Base-by-base conservation (phyloP, 495 filamentous ascomycete genomes). In the Aspergillus heteromorphus region DNA sequence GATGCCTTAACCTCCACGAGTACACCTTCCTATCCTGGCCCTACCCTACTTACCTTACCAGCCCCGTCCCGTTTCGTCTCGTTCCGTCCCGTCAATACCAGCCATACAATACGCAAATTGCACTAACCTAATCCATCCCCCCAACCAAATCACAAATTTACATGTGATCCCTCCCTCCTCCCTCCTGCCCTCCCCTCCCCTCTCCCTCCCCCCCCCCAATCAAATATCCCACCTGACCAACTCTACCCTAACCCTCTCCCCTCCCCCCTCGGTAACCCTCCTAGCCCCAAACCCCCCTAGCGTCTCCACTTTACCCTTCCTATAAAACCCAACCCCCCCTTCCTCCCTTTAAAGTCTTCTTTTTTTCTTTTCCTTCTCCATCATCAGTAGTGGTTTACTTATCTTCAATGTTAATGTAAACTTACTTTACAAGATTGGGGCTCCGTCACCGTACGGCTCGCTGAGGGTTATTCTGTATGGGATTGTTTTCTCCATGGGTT, bases 371-470 rank as follows among this genome's bases (percentile, higher is more conserved):
- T 65, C 54, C 63, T 70, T 73, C 65, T 62, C 43, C 62, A 77
- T 77, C 74, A 77, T 77, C 74, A 77, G 74, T 76, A 76, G 73
- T 63, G 73, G 73, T 76, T 76, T 76, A 76, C 73, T 67, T 71
- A 58, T 48, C 70, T 59, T 61, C 53, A 62, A 63, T 55, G 53
- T 55, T 49, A 57, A 66, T 73, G 64, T 73, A 73, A 74, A 73
- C 63, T n/a, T n/a, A n/a, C 64, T 61, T 57, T 56, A 67, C 57
- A n/a, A n/a, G n/a, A n/a, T n/a, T 62, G 67, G 67, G 70, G 74
- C 72, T 77, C 71, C 70, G 65, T 65, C 54, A 70, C 45, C 47
- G 55, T 59, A 62, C 65, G 70, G 71, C 74, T 74, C 64, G 74
- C 74, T 77, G 74, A 77, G 74, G 73, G 71, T 71, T 77, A 73